Base-by-base conservation (phyloP, 176 grass and related monocot genomes). In the Triticum monococcum region DNA sequence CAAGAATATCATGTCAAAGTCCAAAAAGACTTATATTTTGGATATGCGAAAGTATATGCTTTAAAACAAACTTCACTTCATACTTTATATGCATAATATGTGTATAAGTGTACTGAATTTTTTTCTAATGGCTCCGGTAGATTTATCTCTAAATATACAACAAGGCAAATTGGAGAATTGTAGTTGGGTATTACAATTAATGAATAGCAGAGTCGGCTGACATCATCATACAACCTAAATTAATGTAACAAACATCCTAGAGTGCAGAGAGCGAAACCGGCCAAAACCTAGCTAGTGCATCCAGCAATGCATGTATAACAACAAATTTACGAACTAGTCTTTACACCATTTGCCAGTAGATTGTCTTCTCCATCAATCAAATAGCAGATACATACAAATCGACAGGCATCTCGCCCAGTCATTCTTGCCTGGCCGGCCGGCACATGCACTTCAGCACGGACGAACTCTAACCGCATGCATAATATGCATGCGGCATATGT, bases 291-390 rank as follows among this genome's bases (percentile, higher is more conserved):
- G 48, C 48, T 61, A 72, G 28, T 63, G 56, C 75, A 63, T 52
- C 74, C 40, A 41, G 33, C 70, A 38, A 38, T 75, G 48, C 32
- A 89, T 64, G 31, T 13, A 82, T 64, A 82, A 82, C 70, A 86
- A 90, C 79, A 78, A 78, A 90, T 45, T 14, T 83, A 62, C 24
- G 65, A 48, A 41, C 20, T 74, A 73, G 60, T n/a, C 9, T 68
- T 68, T 80, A 23, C 67, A 75, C 79, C 68, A 79, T 87, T 71
- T 84, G 14, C 80, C 60, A 84, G 59, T 80, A 83, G 56, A 83
- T 59, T 41, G 43, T 83, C 67, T 79, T 87, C 37, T 75, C 80
- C 25, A 79, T 87, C 84, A 79, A 73, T 75, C 85, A 61, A 52
- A 75, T 20, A 54, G 38, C 20, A 71, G 17, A 86, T 86, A 52